Conservation (phyloP, 2,329 filamentous ascomycete species). For the Scedosporium minutisporum region DNA sequence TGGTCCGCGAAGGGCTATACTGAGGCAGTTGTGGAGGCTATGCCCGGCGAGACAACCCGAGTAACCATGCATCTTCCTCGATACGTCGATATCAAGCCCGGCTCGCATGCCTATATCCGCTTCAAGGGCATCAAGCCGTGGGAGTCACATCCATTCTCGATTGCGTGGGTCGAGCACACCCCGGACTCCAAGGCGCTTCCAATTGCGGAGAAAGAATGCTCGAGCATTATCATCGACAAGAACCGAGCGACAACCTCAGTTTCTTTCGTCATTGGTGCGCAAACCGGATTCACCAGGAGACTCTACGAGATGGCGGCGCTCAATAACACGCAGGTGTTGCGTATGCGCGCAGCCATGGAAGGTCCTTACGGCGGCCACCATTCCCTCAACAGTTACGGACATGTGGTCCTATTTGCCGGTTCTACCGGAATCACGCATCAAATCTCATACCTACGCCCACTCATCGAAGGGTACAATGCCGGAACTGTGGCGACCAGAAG, state of each 20-base stretch:
- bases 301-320: conserved; percentile 61
- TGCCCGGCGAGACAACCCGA: conserved; percentile 60
- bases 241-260: conserved; percentile 44
- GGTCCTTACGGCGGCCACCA: conserved; percentile 83
- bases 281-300: conserved; percentile 78
- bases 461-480: conserved; percentile 58
- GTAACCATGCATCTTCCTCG: conserved; percentile 62
- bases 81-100: conserved; percentile 55
- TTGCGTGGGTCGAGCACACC: conserved; percentile 60
- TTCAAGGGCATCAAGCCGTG: conserved; percentile 56
- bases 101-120: conserved; percentile 67
- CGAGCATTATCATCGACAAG: conserved; percentile 27
- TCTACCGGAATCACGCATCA: conserved; percentile 95
- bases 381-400: conserved; percentile 83
- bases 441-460: conserved; percentile 73
- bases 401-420: conserved; percentile 80
- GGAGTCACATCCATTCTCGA: conserved; percentile 71
- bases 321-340: conserved; percentile 42
- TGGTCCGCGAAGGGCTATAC: conserved; percentile 50
- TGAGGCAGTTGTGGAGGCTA: conserved; percentile 54
- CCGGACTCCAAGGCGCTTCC: conserved; percentile 29
- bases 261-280: conserved; percentile 77
- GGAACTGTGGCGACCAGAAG: conserved; percentile 71
- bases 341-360: conserved; percentile 67
- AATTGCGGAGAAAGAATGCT: conserved; percentile 28